Conservation (phyloP, 441 rosid species). For the Euphorbia schlechtendalii region DNA sequence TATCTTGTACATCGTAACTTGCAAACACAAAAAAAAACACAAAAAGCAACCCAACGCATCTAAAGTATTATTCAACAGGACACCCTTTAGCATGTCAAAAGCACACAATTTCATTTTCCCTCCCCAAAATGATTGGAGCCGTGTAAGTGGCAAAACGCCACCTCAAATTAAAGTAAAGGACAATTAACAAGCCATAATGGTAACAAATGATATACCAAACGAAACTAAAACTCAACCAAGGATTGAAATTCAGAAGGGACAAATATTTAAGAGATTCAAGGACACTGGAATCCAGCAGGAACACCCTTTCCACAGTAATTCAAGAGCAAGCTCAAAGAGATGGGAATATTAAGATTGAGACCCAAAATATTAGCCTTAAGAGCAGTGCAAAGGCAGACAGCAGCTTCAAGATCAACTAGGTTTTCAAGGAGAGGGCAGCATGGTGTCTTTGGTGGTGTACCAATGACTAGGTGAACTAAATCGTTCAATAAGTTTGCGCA, state of each 20-base stretch:
- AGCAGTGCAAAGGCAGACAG: conserved; percentile 47
- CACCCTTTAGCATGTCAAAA: neutral
- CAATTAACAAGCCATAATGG: neutral
- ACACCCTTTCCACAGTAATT: conserved; percentile 34
- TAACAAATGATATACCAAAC: neutral
- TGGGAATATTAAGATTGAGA: conserved; percentile 29
- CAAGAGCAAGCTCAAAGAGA: conserved; percentile 40
- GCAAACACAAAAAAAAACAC: neutral
- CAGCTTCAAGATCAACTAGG: conserved; percentile 40
- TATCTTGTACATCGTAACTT: neutral
- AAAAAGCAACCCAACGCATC: neutral
- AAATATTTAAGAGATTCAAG: conserved; percentile 2
- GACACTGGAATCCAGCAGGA: conserved; percentile 36
- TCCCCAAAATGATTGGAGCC: neutral
- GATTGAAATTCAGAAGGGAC: neutral
- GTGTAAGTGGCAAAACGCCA: neutral
- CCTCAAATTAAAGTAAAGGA: neutral
- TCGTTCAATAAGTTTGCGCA: conserved; percentile 29
- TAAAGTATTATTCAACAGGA: neutral
- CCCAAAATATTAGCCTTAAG: conserved; percentile 36
- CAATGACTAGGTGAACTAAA: conserved; percentile 28
- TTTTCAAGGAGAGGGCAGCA: conserved; percentile 33
- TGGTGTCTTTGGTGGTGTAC: conserved; percentile 31
- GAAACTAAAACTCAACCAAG: neutral
- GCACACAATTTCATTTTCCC: neutral